These are phyloP conservation scores for Aphanoascus verrucosus DNA, from an alignment of 2,329 filamentous ascomycete genomes.

Conservation along the genomic window DNA sequence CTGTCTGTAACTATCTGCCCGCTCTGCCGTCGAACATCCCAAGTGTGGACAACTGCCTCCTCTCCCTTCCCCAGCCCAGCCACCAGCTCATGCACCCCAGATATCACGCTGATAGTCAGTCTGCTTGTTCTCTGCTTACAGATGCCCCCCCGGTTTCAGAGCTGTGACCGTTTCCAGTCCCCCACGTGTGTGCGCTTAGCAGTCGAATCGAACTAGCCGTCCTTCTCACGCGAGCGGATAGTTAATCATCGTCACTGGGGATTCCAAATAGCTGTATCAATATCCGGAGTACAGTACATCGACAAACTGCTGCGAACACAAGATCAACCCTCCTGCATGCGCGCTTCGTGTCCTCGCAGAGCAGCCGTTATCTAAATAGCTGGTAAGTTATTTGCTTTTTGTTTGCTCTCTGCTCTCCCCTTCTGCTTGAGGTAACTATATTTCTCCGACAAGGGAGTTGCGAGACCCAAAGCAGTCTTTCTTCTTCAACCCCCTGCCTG, in stretches of 20 bases:
- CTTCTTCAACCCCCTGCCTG: not conserved
- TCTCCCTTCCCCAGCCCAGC: not conserved
- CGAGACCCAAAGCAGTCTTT: not conserved
- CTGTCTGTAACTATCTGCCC: too few species aligned
- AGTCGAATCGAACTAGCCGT: not conserved
- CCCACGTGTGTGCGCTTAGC: not conserved
- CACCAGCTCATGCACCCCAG: not conserved
- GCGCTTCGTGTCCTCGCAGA: not conserved
- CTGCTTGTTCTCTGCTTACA: not conserved
- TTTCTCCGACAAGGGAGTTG: slow-evolving; percentile 2
- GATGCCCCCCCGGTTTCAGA: slow-evolving; percentile 3
- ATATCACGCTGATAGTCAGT: not conserved
- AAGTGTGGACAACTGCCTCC: too few species aligned
- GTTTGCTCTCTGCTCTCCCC: not conserved
- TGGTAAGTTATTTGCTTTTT: not conserved
- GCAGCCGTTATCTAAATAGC: not conserved
- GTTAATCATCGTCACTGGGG: not conserved
- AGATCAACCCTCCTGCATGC: not conserved
- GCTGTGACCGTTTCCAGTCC: not conserved
- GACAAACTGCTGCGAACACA: too few species aligned
- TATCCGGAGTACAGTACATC: too few species aligned
- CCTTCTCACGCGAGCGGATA: not conserved
- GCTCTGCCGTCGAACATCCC: too few species aligned
- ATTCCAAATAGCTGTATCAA: too few species aligned
- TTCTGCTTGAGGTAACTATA: not conserved